Base-by-base conservation (phyloP, 352 stramenopile genomes). In the Globisporangium acanthophoron region DNA sequence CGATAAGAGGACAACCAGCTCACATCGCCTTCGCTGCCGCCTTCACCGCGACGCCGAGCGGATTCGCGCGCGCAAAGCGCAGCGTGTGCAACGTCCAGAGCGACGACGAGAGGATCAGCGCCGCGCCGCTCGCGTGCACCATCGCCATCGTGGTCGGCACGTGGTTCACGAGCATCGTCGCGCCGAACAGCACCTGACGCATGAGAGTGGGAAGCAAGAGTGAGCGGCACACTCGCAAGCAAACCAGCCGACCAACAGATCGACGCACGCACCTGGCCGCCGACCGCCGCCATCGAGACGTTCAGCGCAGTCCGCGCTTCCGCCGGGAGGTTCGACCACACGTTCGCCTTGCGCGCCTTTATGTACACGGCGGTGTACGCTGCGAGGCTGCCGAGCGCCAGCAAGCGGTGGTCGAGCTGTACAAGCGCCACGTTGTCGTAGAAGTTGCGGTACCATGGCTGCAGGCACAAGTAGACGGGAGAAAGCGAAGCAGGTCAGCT, bases 341-440 rank as follows among this genome's bases (percentile, higher is more conserved):
- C 66, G 24, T 63, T 76, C 3, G 73, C 39, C 60, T 85, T 86
- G 40, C 78, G 77, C 3, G 75, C 78, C 58, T 86, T 80, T 39
- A 75, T 40, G 56, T 74, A 85, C 50, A 88, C 62, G 4, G 67
- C 57, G 20, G 64, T 60, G 59, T 88, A 90, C 16, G 71, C 73
- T 5, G 61, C 74, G 13, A 94, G 63, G 11, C 95, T 98, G 7
- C 67, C 67, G 18, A 96, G 74, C 6, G 96, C 97, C 27, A 99
- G 71, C 5, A 98, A 48, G 39, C 97, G 85, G 69, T 99, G 96
- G 69, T 99, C 93, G 41, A 97, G 90, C 70, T 99, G 96, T 48
- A 99, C 97, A 3, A 92, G 95, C 11, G 94, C 96, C 24, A 95
- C 96, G 64, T 98, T 99, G 59, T 99, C 95, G 61, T 97, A 93